Evolutionary conservation across 2,329 filamentous ascomycete genomes (phyloP).

Genomic region (Diplodia mutila): DNA sequence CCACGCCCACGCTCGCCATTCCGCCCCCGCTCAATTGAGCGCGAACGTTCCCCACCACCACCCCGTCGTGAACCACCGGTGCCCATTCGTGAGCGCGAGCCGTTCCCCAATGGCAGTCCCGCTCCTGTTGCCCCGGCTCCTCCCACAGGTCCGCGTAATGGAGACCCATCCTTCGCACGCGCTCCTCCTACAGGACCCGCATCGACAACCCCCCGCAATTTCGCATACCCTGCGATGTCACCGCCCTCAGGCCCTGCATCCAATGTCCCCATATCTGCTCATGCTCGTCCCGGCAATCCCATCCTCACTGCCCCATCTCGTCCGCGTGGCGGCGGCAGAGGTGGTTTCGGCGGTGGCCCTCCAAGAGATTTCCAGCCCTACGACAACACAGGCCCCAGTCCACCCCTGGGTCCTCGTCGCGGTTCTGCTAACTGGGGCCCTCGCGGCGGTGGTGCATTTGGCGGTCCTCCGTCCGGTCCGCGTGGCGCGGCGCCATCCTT

Average conservation of each 20-base stretch:
- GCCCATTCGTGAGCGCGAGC: conserved; percentile 32
- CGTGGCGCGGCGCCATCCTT: conserved; percentile 39
- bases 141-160: conserved; percentile 45
- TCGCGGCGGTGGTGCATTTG: conserved; percentile 37
- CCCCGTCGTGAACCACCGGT: conserved; percentile 17
- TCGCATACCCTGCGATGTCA: conserved; percentile 40
- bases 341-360: conserved; percentile 38
- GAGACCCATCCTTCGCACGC: conserved; percentile 36
- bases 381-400: conserved; percentile 38
- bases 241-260: conserved; percentile 44
- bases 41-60: conserved; percentile 22
- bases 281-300: conserved; percentile 39
- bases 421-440: conserved; percentile 40
- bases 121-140: conserved; percentile 31
- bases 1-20: conserved; percentile 36
- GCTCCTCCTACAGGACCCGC: conserved; percentile 46
- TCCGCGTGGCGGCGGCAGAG: conserved; percentile 46
- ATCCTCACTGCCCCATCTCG: conserved; percentile 46
- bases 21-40: conserved; percentile 34
- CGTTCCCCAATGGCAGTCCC: conserved; percentile 33
- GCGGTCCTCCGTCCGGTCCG: conserved; percentile 41
- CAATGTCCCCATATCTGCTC: conserved; percentile 38
- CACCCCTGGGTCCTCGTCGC: conserved; percentile 39
- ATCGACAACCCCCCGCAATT: conserved; percentile 33
- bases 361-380: conserved; percentile 33